Percentiles rank a stretch among this genome's conserved stretches.
These are phyloP conservation scores for Dianthus caryophyllus DNA, from an alignment of 148 eudicot species.

Conservation along the genomic window DNA sequence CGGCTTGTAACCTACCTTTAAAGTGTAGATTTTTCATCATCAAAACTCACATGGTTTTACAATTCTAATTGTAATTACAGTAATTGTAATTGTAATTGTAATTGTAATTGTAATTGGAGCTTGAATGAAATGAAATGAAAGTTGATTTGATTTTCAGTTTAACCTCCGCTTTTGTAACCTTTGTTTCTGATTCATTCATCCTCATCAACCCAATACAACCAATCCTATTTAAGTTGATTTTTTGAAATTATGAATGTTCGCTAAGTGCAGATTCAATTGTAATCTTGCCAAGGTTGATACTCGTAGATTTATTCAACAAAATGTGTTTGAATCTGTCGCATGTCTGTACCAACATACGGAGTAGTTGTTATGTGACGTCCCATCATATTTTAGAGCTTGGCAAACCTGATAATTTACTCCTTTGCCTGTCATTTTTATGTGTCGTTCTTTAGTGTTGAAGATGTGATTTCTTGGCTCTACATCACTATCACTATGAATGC, in stretches of 20 bases:
- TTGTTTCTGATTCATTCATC: too few species aligned
- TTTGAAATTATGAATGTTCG: not conserved
- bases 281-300: not conserved
- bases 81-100: too few species aligned
- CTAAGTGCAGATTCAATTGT: constrained; percentile 3
- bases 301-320: constrained; percentile 12
- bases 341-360: not conserved
- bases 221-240: too few species aligned
- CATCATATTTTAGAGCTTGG: not conserved
- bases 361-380: constrained; percentile 2
- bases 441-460: not conserved
- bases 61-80: too few species aligned
- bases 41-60: too few species aligned
- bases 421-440: not conserved
- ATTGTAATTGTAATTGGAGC: too few species aligned
- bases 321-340: not conserved
- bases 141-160: too few species aligned
- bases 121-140: too few species aligned
- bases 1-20: constrained; percentile 6
- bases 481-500: not conserved
- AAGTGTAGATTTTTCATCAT: too few species aligned
- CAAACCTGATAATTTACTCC: not conserved
- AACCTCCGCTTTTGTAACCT: too few species aligned
- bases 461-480: not conserved
- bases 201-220: too few species aligned